A percentile compares a stretch with the other conserved stretches of the same genome.
phyloP scores from a whole-genome alignment of 768 basidiomycete genomes.

The Boletus rex-veris region DNA sequence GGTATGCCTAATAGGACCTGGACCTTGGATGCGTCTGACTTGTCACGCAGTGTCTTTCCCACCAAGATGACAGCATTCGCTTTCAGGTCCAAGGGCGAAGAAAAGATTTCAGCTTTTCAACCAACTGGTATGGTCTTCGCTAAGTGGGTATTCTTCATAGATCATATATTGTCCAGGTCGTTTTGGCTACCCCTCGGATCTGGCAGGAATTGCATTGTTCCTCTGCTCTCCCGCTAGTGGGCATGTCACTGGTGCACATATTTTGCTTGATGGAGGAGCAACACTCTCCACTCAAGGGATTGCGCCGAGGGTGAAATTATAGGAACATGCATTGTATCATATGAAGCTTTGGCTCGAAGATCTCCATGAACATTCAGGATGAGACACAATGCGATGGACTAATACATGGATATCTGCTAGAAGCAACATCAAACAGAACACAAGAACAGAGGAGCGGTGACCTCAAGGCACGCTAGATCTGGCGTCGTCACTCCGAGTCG shows the following conservation, averaged over 20 bases:
- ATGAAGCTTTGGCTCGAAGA: too few relatives aligned
- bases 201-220: constrained; percentile 70
- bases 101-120: constrained; percentile 48
- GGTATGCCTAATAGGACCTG: constrained; percentile 39
- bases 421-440: background rate
- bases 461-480: constrained; percentile 7
- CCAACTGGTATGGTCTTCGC: constrained; percentile 53
- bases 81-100: constrained; percentile 52
- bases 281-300: constrained; percentile 17
- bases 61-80: constrained; percentile 83
- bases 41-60: constrained; percentile 56
- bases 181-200: constrained; percentile 59
- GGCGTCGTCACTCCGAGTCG: constrained; percentile 7
- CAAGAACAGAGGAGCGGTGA: background rate
- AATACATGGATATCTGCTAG: constrained; percentile 2
- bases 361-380: background rate
- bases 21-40: background rate
- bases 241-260: constrained; percentile 73
- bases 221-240: constrained; percentile 67
- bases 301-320: constrained; percentile 27
- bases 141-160: background rate
- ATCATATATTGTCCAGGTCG: constrained; percentile 45
- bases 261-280: constrained; percentile 67
- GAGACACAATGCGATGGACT: background rate
- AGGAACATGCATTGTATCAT: background rate